phyloP scores from a whole-genome alignment of 2,329 filamentous ascomycete species.

The Aspergillus aculeatus region DNA sequence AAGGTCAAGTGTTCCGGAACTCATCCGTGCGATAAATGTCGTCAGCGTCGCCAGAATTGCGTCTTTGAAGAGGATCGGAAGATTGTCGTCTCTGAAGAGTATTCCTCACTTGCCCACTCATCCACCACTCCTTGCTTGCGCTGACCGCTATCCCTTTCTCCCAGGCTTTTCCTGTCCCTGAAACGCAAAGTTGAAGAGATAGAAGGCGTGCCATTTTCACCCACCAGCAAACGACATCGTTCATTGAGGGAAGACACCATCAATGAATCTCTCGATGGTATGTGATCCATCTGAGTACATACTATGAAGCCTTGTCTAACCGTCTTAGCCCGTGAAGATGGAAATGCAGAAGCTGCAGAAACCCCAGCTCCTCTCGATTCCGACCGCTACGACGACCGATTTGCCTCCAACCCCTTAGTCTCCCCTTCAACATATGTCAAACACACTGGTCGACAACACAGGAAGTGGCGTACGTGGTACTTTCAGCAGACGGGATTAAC shows the following conservation, averaged over 20 bases:
- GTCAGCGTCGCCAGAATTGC: conserved; percentile 36
- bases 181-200: conserved; percentile 19
- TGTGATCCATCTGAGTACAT: background rate
- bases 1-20: conserved; percentile 42
- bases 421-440: conserved; percentile 33
- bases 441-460: conserved; percentile 7
- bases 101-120: background rate
- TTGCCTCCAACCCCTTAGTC: conserved; percentile 21
- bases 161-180: conserved; percentile 19
- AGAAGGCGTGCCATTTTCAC: conserved; percentile 7
- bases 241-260: conserved; percentile 2
- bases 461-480: conserved; percentile 18
- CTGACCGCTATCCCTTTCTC: background rate
- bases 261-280: conserved; percentile 5
- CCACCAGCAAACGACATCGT: conserved; percentile 18
- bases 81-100: conserved; percentile 47
- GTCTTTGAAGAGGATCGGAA: conserved; percentile 45
- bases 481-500: rapidly evolving
- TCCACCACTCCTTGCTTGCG: background rate
- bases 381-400: conserved; percentile 29
- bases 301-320: background rate
- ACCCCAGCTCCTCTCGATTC: conserved; percentile 11
- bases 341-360: background rate
- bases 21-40: conserved; percentile 40
- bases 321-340: background rate